Evolutionary conservation across 768 basidiomycete species (phyloP).

Genomic region (Heimioporus sp.): DNA sequence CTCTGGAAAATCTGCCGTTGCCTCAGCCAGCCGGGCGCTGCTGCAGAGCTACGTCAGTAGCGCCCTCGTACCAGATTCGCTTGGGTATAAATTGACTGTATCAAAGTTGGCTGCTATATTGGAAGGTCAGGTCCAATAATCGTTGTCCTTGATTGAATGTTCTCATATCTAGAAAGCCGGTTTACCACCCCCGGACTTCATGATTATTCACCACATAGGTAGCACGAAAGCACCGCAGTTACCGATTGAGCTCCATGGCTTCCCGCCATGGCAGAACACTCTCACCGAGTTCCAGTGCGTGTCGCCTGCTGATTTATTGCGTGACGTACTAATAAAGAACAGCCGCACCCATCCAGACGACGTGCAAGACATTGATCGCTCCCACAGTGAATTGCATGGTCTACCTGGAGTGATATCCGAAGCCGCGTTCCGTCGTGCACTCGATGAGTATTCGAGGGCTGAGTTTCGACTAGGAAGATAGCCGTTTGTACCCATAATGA

Average conservation of each 20-base stretch:
- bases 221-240: constrained; percentile 34
- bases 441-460: constrained; percentile 71
- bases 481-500: constrained; percentile 4
- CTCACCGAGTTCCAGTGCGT: constrained; percentile 79
- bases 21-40: constrained; percentile 49
- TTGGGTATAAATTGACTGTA: constrained; percentile 39
- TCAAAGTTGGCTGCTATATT: constrained; percentile 47
- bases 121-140: constrained; percentile 48
- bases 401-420: constrained; percentile 42
- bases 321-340: constrained; percentile 3
- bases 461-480: constrained; percentile 81
- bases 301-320: neutral
- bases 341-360: constrained; percentile 25
- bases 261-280: constrained; percentile 85
- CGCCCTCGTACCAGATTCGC: neutral
- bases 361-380: neutral
- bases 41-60: constrained; percentile 24
- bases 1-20: constrained; percentile 66
- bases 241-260: constrained; percentile 68
- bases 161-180: constrained; percentile 44
- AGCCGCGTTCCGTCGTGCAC: constrained; percentile 58
- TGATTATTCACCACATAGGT: constrained; percentile 66
- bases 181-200: constrained; percentile 69
- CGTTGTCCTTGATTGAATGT: constrained; percentile 1
- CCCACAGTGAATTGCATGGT: neutral